Percentiles rank a stretch among this genome's conserved stretches.
Evolutionary conservation across 1,284 basidiomycete species (phyloP).

Genomic region (Mycena sp.): DNA sequence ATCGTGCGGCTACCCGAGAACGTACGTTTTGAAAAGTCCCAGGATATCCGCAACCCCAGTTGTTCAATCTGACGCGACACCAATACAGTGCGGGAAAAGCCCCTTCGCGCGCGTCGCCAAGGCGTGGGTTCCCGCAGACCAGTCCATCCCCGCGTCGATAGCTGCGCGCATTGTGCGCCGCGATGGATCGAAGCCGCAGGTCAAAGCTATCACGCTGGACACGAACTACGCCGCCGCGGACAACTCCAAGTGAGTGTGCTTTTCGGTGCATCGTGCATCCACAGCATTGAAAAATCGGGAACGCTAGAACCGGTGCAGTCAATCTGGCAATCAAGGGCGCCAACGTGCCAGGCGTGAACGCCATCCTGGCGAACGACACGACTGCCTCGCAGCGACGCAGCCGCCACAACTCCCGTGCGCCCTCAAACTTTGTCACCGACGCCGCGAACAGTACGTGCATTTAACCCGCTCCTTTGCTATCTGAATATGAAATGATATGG

Average conservation of each 20-base stretch:
- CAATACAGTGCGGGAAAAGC: constrained; percentile 46
- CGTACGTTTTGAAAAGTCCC: constrained; percentile 34
- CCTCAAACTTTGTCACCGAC: constrained; percentile 22
- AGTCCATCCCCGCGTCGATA: constrained; percentile 42
- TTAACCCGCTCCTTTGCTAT: too few relatives aligned
- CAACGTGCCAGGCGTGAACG: constrained; percentile 25
- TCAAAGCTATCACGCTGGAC: constrained; percentile 47
- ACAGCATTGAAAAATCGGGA: too few relatives aligned
- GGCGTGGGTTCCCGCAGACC: constrained; percentile 43
- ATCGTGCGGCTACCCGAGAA: constrained; percentile 50
- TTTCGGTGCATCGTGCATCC: too few relatives aligned
- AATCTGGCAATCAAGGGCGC: constrained; percentile 38
- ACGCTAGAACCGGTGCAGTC: constrained; percentile 36
- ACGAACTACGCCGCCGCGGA: constrained; percentile 44
- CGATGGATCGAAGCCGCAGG: constrained; percentile 35
- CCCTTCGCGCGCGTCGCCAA: constrained; percentile 52
- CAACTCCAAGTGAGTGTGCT: constrained; percentile 32
- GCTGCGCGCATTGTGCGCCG: constrained; percentile 37
- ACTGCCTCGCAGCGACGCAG: constrained; percentile 12
- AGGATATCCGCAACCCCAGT: background rate
- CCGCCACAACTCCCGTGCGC: constrained; percentile 18
- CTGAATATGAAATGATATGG: too few relatives aligned
- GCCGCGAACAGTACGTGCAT: constrained; percentile 30
- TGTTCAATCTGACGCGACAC: background rate
- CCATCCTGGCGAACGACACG: background rate